Evolutionary conservation across 805 yeast species (phyloP), one percentile per base, ranked within the genome.

Genomic region (Saccharomycopsis capsularis): DNA sequence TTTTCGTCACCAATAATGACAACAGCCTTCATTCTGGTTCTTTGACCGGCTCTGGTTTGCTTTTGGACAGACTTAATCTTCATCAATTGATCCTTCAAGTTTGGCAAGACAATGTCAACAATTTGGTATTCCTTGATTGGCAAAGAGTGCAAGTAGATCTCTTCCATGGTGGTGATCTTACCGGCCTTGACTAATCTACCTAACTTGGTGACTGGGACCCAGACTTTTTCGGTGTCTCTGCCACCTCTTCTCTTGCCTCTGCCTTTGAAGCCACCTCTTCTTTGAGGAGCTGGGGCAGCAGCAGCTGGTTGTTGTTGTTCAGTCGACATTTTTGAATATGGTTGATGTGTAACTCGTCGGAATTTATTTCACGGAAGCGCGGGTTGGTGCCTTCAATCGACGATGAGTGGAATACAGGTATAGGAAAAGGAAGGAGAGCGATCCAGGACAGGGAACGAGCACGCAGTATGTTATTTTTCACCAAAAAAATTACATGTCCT

Each of bases 31-130:
- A 93, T 90, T 83, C 99, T 89, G 78, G 98, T 93, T 84, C 99
- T 91, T 83, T 93, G 99, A 89, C 99, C 99, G 68, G 99, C 99
- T 79, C 96, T 83, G 82, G 99, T 93, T 80, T 93, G 99, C 85
- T 93, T 93, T 80, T 93, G 99, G 66, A 93, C 99, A 63, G 99
- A 95, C 81, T 91, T 84, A 81, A 93, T 93, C 88, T 91, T 91
- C 99, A 93, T 93, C 70, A 93, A 97, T 79, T 91, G 96, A 74
- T 93, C 99, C 77, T 85, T 82, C 71, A 93, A 84, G 69, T 77
- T 83, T 72, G 99, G 99, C 68, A 93, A 81, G 74, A 93, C 80
- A 69, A 81, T 82, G 81, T 93, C 99, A 68, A 93, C 85, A 81
- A 93, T 86, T 81, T 93, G 98, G 86, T 76, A 90, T 81, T 93